Percentiles rank a stretch among this genome's conserved stretches.
Evolutionary conservation across 805 yeast species (phyloP).

Genomic region (Candida stauntonica): DNA sequence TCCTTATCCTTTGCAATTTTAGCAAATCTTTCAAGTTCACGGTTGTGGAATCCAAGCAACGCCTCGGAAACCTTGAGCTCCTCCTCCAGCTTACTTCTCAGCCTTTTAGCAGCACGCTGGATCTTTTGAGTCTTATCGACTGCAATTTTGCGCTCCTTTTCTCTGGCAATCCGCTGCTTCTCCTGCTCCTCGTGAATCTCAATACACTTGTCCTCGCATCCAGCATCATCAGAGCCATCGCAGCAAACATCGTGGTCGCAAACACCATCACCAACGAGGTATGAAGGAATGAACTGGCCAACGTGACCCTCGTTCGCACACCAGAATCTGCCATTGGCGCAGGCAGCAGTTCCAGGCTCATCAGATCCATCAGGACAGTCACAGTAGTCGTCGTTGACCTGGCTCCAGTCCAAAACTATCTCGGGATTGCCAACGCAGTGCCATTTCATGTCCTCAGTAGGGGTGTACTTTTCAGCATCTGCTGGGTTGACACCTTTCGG

Average conservation of each 20-base stretch:
- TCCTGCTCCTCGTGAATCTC: conserved; percentile 26
- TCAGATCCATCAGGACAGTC: conserved; percentile 98
- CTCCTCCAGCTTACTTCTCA: conserved; percentile 19
- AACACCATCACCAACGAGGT: conserved; percentile 78
- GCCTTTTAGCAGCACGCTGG: conserved; percentile 20
- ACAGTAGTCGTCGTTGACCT: conserved; percentile 84
- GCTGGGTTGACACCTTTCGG: conserved; percentile 22
- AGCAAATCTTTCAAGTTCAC: conserved; percentile 12
- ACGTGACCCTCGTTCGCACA: conserved; percentile 74
- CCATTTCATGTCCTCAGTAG: conserved; percentile 56
- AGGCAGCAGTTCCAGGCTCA: conserved; percentile 94
- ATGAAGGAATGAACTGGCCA: conserved; percentile 58
- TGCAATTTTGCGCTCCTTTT: conserved; percentile 18
- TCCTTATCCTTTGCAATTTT: conserved; percentile 2
- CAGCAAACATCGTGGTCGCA: conserved; percentile 90
- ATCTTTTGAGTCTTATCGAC: conserved; percentile 17
- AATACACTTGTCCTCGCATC: conserved; percentile 24
- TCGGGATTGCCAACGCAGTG: conserved; percentile 64
- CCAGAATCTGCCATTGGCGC: conserved; percentile 52
- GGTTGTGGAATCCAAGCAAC: conserved; percentile 5
- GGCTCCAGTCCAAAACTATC: conserved; percentile 52
- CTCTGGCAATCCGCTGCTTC: conserved; percentile 2
- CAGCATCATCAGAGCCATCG: conserved; percentile 85
- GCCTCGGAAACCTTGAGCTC: conserved; percentile 8
- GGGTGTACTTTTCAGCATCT: conserved; percentile 41